Percentiles rank a stretch among this genome's conserved stretches.
Evolutionary conservation across 345 rosid species (phyloP).

Genomic region (Citrus inodora): DNA sequence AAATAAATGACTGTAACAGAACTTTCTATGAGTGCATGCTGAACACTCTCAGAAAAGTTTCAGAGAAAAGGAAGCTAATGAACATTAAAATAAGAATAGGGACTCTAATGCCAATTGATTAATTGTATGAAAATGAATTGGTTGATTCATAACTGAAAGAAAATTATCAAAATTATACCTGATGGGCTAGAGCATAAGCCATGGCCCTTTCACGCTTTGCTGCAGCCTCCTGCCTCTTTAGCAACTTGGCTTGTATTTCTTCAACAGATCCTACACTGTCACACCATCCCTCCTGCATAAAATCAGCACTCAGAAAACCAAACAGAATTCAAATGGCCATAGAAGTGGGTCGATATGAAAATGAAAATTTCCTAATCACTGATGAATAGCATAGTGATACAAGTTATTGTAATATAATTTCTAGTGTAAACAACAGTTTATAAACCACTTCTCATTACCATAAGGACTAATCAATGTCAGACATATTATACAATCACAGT

Average conservation of each 20-base stretch:
- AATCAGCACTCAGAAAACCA: conserved; percentile 5
- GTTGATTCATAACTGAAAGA: neutral
- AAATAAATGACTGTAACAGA: neutral
- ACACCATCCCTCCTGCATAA: conserved; percentile 92
- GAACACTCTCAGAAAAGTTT: neutral
- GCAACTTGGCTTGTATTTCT: conserved; percentile 85
- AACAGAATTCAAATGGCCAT: conserved; percentile 8
- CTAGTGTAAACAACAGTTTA: neutral
- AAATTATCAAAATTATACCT: conserved; percentile 43
- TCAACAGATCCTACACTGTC: conserved; percentile 94
- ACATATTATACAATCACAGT: neutral
- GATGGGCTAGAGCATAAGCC: conserved; percentile 98
- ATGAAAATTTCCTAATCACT: neutral
- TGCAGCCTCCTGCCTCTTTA: conserved; percentile 98
- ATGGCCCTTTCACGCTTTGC: conserved; percentile 99
- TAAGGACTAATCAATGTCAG: neutral
- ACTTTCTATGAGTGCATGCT: neutral
- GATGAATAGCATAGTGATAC: neutral
- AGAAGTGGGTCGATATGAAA: neutral
- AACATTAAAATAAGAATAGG: neutral
- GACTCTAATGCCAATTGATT: neutral
- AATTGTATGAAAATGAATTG: neutral
- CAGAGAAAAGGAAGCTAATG: neutral
- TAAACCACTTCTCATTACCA: neutral
- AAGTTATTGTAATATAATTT: neutral